These are phyloP conservation scores for Penicillium soppii DNA, from an alignment of 495 filamentous ascomycete genomes.

Conservation along the genomic window DNA sequence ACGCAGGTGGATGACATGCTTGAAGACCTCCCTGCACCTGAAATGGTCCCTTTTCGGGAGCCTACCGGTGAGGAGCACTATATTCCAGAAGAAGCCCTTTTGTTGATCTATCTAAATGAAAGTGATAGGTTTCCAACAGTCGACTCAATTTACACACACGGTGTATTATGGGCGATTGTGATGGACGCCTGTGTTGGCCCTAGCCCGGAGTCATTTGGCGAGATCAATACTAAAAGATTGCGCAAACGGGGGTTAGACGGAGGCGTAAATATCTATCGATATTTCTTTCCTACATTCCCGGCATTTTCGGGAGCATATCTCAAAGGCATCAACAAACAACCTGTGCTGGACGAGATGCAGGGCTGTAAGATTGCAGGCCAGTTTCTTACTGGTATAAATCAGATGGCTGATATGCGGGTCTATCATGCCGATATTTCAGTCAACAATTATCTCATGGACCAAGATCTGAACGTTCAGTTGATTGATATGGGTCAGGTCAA, in stretches of 20 bases:
- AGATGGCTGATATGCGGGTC: slow-evolving; percentile 26
- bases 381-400: slow-evolving; percentile 19
- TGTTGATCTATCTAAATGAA: slow-evolving; percentile 17
- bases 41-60: slow-evolving; percentile 8
- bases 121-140: slow-evolving; percentile 27
- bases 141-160: slow-evolving; percentile 28
- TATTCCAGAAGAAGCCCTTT: slow-evolving; percentile 26
- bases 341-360: slow-evolving; percentile 18
- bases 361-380: slow-evolving; percentile 28
- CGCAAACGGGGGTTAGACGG: neutral
- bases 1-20: neutral
- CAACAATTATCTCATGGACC: slow-evolving; percentile 25
- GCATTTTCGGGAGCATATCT: slow-evolving; percentile 17
- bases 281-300: slow-evolving; percentile 7
- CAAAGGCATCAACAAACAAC: slow-evolving; percentile 5
- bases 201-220: slow-evolving; percentile 3
- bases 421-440: slow-evolving; percentile 24
- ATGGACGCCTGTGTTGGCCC: slow-evolving; percentile 24
- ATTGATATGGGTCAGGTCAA: slow-evolving; percentile 19
- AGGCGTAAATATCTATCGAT: neutral
- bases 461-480: slow-evolving; percentile 20
- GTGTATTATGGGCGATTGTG: slow-evolving; percentile 18
- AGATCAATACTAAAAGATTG: too few species aligned
- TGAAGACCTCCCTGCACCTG: neutral
- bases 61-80: neutral